Percentiles rank a stretch among this genome's conserved stretches.
phyloP scores from a whole-genome alignment of 768 basidiomycete genomes.

The Suillus fuscotomentosus region DNA sequence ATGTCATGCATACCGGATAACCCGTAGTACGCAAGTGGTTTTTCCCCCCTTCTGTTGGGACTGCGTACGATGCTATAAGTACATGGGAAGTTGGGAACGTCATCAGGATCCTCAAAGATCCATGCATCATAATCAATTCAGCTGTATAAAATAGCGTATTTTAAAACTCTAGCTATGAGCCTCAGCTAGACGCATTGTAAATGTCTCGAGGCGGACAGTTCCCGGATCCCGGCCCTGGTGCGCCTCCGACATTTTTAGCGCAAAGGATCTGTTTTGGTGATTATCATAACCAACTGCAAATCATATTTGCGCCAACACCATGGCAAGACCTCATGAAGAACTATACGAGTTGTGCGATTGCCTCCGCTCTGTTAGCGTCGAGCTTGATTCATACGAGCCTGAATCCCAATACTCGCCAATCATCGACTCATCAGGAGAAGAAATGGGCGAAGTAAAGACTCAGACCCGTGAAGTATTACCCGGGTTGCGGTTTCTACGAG shows the following conservation, averaged over 20 bases:
- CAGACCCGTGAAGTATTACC: slow-evolving; percentile 26
- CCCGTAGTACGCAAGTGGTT: too few relatives aligned
- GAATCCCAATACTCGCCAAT: slow-evolving; percentile 28
- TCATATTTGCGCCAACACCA: neutral
- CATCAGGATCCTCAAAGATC: too few relatives aligned
- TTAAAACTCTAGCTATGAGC: too few relatives aligned
- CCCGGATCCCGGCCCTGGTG: too few relatives aligned
- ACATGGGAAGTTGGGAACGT: too few relatives aligned
- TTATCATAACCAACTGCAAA: neutral
- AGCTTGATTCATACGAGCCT: slow-evolving; percentile 26
- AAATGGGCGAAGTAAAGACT: neutral
- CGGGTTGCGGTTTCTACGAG: slow-evolving; percentile 40
- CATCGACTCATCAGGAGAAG: slow-evolving; percentile 32
- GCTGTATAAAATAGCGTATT: too few relatives aligned
- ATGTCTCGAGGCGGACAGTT: too few relatives aligned
- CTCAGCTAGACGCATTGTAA: too few relatives aligned
- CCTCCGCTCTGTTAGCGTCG: slow-evolving; percentile 22
- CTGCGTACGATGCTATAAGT: too few relatives aligned
- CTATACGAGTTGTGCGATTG: slow-evolving; percentile 4
- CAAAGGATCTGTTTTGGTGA: neutral
- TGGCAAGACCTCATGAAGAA: slow-evolving; percentile 5
- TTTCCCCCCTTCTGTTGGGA: too few relatives aligned
- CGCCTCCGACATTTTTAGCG: neutral
- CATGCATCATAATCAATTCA: too few relatives aligned
- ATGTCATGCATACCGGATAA: neutral